phyloP scores from a whole-genome alignment of 306 rosid species.

The Dryas drummondii region DNA sequence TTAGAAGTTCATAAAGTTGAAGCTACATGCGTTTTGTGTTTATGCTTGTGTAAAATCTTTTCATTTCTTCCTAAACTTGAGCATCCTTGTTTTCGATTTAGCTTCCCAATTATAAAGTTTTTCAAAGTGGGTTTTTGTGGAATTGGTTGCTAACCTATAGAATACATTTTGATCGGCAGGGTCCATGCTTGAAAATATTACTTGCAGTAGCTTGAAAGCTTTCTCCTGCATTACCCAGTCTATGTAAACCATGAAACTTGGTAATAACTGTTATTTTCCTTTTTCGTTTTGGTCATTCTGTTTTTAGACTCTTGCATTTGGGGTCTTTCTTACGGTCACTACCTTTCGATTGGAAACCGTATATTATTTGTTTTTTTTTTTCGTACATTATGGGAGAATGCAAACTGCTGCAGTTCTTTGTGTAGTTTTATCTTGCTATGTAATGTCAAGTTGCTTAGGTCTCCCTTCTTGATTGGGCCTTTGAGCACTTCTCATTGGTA shows the following conservation, averaged over 20 bases:
- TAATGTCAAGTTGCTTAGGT: not conserved
- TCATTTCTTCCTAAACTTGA: conserved; percentile 14
- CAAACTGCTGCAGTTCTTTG: too few relatives aligned
- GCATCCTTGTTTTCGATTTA: conserved; percentile 7
- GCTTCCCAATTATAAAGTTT: not conserved
- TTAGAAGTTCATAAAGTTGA: not conserved
- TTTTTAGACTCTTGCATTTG: not conserved
- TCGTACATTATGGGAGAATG: too few relatives aligned
- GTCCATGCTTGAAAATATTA: conserved; percentile 21
- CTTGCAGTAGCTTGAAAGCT: conserved; percentile 21
- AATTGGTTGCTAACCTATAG: conserved; percentile 14
- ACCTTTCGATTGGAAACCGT: too few relatives aligned
- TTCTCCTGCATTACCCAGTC: conserved; percentile 25
- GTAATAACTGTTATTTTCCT: conserved; percentile 35
- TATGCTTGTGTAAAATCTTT: conserved; percentile 16
- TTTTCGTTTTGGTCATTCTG: conserved; percentile 9
- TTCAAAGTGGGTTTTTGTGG: not conserved
- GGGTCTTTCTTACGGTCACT: not conserved
- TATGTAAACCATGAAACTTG: conserved; percentile 68
- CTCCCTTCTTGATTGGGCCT: not conserved
- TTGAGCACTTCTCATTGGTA: not conserved
- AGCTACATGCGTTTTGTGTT: not conserved
- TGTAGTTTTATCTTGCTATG: not conserved
- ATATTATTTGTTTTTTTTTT: too few relatives aligned
- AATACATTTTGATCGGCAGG: conserved; percentile 40